Evolutionary conservation across 2,329 filamentous ascomycete genomes (phyloP).

Genomic region (Cordyceps farinosa): DNA sequence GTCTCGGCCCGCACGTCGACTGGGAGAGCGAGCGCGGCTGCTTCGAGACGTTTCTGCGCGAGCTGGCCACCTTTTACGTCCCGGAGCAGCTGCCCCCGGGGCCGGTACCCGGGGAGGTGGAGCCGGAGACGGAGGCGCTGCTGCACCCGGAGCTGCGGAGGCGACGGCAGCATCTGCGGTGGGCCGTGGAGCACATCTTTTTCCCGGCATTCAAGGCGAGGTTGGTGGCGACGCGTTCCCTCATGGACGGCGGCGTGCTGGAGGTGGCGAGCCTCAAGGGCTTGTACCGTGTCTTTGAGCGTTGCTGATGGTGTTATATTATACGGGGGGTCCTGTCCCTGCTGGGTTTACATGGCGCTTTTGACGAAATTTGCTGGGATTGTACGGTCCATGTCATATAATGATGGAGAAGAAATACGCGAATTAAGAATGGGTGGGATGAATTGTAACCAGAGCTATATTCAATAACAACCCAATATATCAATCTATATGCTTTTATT

Average conservation of each 20-base stretch:
- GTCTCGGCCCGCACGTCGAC: slow-evolving; percentile 81
- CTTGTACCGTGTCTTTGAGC: slow-evolving; percentile 89
- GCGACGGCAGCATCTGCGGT: slow-evolving; percentile 66
- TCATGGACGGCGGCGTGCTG: slow-evolving; percentile 71
- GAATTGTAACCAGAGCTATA: not conserved
- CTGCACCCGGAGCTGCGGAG: slow-evolving; percentile 50
- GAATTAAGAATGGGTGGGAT: not conserved
- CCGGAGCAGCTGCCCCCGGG: slow-evolving; percentile 73
- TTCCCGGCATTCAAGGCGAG: slow-evolving; percentile 86
- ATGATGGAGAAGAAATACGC: not conserved
- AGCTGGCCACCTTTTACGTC: slow-evolving; percentile 86
- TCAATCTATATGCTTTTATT: slow-evolving; percentile 10
- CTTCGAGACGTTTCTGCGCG: slow-evolving; percentile 78
- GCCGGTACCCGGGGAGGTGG: slow-evolving; percentile 33
- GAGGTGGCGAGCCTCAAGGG: slow-evolving; percentile 92
- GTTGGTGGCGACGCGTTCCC: slow-evolving; percentile 72
- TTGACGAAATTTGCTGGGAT: not conserved
- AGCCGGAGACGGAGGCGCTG: slow-evolving; percentile 36
- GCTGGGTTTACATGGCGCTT: not conserved
- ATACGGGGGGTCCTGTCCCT: not conserved
- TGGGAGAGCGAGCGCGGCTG: slow-evolving; percentile 84
- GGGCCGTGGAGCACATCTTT: slow-evolving; percentile 77
- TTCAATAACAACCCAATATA: not conserved
- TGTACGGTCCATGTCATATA: not conserved
- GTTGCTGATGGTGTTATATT: slow-evolving; percentile 58